Conservation (phyloP, 2,329 filamentous ascomycete genomes). For the Penicillium sp. region DNA sequence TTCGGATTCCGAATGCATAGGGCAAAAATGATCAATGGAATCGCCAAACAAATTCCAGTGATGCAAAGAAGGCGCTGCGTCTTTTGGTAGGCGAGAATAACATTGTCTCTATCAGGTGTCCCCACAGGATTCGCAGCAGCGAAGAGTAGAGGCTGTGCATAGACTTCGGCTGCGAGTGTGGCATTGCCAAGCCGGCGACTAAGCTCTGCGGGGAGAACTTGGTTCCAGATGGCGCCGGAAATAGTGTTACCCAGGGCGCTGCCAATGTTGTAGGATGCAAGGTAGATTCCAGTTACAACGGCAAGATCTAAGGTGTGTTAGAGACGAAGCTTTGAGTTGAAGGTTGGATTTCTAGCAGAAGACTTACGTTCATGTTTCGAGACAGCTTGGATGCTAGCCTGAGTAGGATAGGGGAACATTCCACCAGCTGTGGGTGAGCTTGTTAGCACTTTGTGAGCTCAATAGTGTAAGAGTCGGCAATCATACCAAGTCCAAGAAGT, state of each 20-base stretch:
- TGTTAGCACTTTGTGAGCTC: background rate
- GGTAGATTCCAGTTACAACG: conserved; percentile 64
- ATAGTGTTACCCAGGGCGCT: conserved; percentile 62
- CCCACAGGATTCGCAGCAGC: conserved; percentile 43
- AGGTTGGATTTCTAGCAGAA: background rate
- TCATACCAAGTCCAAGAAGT: conserved; percentile 58
- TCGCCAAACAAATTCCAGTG: conserved; percentile 52
- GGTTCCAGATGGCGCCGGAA: conserved; percentile 64
- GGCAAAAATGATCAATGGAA: conserved; percentile 50
- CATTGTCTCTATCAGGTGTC: conserved; percentile 46
- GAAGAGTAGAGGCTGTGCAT: conserved; percentile 39
- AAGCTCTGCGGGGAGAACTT: conserved; percentile 55
- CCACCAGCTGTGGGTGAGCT: conserved; percentile 50
- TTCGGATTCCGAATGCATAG: conserved; percentile 49
- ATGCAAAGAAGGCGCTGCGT: conserved; percentile 53
- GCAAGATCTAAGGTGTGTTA: conserved; percentile 44
- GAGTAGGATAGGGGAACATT: conserved; percentile 58
- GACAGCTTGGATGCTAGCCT: conserved; percentile 54
- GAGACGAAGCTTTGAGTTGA: background rate
- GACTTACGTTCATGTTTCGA: conserved; percentile 50
- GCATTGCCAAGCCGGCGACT: conserved; percentile 39
- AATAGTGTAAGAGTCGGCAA: background rate
- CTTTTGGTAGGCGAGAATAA: conserved; percentile 49
- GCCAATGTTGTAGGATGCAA: conserved; percentile 65
- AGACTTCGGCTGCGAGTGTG: conserved; percentile 44